Evolutionary conservation across 2,329 filamentous ascomycete species (phyloP).

Genomic region (Colletotrichum agaves): DNA sequence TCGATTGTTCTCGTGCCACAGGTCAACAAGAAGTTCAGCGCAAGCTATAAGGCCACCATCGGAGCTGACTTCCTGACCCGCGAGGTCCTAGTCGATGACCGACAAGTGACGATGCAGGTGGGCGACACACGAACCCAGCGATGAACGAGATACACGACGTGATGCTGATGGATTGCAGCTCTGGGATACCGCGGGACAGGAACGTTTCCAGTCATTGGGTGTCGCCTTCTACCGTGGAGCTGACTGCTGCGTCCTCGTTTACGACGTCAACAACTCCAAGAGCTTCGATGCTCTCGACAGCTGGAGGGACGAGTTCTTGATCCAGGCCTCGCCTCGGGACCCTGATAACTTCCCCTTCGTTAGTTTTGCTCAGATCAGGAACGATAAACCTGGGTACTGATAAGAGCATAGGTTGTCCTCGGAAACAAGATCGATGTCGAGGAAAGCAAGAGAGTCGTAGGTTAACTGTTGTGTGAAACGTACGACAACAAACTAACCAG

Average conservation of each 20-base stretch:
- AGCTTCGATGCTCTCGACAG: conserved; percentile 98
- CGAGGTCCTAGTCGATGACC: conserved; percentile 96
- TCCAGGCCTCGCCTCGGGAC: conserved; percentile 95
- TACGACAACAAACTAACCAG: conserved; percentile 4
- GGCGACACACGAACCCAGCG: conserved; percentile 42
- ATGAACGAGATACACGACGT: neutral
- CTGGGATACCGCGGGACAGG: conserved; percentile 97
- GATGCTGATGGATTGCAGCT: conserved; percentile 65
- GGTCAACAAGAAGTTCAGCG: conserved; percentile 99
- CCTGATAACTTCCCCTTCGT: conserved; percentile 98
- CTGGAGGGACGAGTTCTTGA: conserved; percentile 98
- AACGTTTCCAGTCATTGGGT: conserved; percentile 95
- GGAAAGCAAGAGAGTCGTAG: conserved; percentile 92
- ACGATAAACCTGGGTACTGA: conserved; percentile 38
- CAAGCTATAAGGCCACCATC: conserved; percentile 99
- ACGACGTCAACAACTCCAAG: conserved; percentile 99
- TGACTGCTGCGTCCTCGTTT: conserved; percentile 97
- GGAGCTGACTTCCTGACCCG: conserved; percentile 98
- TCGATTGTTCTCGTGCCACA: conserved; percentile 50
- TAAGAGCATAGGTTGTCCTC: conserved; percentile 77
- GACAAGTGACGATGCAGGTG: conserved; percentile 98
- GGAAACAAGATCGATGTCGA: conserved; percentile 99
- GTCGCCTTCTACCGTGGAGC: conserved; percentile 98
- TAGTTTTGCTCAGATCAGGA: conserved; percentile 51
- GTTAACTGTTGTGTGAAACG: conserved; percentile 41